These are phyloP conservation scores for Fusarium scirpi DNA, from an alignment of 2,329 filamentous ascomycete species.

Conservation along the genomic window DNA sequence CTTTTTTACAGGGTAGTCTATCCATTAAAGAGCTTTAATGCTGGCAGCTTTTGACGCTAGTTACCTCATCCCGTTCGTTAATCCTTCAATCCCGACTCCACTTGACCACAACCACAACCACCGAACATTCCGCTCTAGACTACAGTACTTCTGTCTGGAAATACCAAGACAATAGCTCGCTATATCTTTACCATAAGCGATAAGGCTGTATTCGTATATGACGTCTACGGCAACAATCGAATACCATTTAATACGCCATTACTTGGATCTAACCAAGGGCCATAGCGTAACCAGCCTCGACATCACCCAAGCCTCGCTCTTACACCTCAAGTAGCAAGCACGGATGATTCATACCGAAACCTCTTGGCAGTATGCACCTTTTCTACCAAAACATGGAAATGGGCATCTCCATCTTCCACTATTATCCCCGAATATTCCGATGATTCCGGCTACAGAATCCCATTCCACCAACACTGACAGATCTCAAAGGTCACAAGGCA, in stretches of 20 bases:
- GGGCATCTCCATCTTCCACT: background rate
- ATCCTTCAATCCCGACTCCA: conserved; percentile 3
- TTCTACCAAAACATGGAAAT: background rate
- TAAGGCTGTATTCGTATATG: conserved; percentile 23
- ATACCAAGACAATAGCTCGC: background rate
- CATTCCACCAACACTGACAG: background rate
- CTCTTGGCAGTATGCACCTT: conserved; percentile 21
- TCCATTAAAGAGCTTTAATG: background rate
- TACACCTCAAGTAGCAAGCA: background rate
- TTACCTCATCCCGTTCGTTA: conserved; percentile 5
- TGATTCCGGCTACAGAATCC: conserved; percentile 8
- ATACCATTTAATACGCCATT: conserved; percentile 4
- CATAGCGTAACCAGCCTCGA: background rate
- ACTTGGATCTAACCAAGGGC: conserved; percentile 6
- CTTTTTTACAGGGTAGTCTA: background rate
- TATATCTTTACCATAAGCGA: conserved; percentile 2
- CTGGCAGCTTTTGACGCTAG: conserved; percentile 15
- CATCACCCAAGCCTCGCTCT: background rate
- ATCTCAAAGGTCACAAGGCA: conserved; percentile 24
- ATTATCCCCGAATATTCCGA: conserved; percentile 31
- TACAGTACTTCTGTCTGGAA: background rate
- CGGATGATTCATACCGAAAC: conserved; percentile 4
- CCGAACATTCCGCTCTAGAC: conserved; percentile 23
- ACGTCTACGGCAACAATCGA: too few relatives aligned
- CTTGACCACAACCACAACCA: background rate